Percentiles rank a stretch among this genome's conserved stretches.
phyloP scores from a whole-genome alignment of 1,284 basidiomycete genomes.

The Rhodotorula sp. region DNA sequence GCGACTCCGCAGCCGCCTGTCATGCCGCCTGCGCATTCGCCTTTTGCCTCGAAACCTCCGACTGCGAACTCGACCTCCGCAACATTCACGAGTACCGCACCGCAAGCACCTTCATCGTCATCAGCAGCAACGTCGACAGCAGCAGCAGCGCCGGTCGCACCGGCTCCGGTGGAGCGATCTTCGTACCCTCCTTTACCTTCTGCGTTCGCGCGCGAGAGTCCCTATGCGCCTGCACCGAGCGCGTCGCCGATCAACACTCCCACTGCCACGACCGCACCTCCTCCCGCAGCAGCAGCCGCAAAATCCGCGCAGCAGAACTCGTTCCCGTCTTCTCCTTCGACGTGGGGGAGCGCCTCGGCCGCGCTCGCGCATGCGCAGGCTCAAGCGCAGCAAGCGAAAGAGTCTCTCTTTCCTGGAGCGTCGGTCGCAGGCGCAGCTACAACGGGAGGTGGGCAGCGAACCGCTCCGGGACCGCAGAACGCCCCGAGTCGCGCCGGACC shows the following conservation, averaged over 20 bases:
- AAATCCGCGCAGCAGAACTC: neutral
- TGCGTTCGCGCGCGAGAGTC: conserved; percentile 38
- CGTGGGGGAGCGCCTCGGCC: neutral
- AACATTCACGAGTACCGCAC: too few relatives aligned
- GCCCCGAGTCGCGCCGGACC: neutral
- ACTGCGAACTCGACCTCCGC: neutral
- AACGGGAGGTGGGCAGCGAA: neutral
- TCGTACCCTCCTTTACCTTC: conserved; percentile 39
- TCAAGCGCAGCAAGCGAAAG: conserved; percentile 2
- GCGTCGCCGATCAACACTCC: neutral
- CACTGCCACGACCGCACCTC: neutral
- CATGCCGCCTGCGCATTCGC: conserved; percentile 6
- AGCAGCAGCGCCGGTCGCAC: neutral
- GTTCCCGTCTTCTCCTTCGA: conserved; percentile 6
- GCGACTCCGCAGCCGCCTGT: conserved; percentile 13
- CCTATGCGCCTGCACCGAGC: conserved; percentile 23
- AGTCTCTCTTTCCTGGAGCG: neutral
- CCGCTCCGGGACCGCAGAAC: neutral
- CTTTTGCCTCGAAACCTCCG: conserved; percentile 5
- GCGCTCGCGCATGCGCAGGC: neutral
- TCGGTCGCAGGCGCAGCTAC: neutral
- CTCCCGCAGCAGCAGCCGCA: conserved; percentile 4
- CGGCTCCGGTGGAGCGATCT: neutral
- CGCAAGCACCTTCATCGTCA: neutral
- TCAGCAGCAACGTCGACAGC: neutral